These are phyloP conservation scores for Alisma plantagoaquatica DNA, from an alignment of 106 monocot genomes.

Conservation along the genomic window DNA sequence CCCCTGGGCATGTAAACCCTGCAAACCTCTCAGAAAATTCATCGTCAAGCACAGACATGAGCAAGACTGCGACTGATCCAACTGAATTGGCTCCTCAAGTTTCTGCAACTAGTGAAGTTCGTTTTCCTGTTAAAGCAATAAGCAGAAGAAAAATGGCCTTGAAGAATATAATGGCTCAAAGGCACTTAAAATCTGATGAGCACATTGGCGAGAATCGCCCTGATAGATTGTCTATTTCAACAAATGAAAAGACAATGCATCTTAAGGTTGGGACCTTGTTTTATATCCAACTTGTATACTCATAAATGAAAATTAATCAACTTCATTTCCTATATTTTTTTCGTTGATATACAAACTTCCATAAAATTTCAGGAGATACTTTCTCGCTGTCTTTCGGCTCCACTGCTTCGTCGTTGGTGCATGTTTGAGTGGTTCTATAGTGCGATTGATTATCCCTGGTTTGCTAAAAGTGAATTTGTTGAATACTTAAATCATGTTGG, in stretches of 20 bases:
- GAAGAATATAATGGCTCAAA: constrained; percentile 32
- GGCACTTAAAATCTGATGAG: constrained; percentile 39
- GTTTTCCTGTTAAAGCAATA: constrained; percentile 25
- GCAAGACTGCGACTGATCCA: constrained; percentile 19
- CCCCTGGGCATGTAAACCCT: constrained; percentile 35
- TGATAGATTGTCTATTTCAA: constrained; percentile 16
- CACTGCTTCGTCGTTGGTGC: constrained; percentile 83
- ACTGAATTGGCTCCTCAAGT: constrained; percentile 23
- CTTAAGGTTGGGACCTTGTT: too few species aligned
- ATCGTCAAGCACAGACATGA: constrained; percentile 30
- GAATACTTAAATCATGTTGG: constrained; percentile 94
- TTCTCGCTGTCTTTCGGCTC: constrained; percentile 56
- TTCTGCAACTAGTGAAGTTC: constrained; percentile 18
- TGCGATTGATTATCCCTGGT: constrained; percentile 99
- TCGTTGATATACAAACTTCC: too few species aligned
- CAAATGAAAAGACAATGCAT: constrained; percentile 18
- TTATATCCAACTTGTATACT: too few species aligned
- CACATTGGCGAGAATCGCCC: constrained; percentile 27
- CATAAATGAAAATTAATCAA: too few species aligned
- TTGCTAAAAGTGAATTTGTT: constrained; percentile 97
- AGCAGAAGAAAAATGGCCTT: constrained; percentile 60
- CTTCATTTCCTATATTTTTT: too few species aligned
- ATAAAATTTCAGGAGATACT: constrained; percentile 46
- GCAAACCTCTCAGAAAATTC: constrained; percentile 30
- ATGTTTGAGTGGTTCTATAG: constrained; percentile 98